phyloP scores from a whole-genome alignment of 192 early-diverging fungal species.

The Coemansia reversa region DNA sequence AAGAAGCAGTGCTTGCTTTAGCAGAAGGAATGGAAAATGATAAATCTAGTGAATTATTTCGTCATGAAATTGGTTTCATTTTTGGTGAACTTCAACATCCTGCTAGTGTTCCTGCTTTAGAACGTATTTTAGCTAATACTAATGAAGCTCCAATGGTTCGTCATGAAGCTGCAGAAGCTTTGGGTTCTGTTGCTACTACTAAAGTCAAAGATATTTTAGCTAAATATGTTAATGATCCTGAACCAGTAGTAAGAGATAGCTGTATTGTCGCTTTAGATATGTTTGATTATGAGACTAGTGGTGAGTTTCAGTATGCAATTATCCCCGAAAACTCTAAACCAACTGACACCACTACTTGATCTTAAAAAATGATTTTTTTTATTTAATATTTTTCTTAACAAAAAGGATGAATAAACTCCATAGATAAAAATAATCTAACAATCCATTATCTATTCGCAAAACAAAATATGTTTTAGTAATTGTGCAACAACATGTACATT shows the following conservation, averaged over 20 bases:
- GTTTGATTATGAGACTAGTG: slow-evolving; percentile 86
- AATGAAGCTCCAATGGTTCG: slow-evolving; percentile 90
- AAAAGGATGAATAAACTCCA: not conserved
- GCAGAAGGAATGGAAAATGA: slow-evolving; percentile 80
- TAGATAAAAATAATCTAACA: not conserved
- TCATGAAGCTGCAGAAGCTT: slow-evolving; percentile 95
- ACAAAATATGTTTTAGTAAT: slow-evolving; percentile 33
- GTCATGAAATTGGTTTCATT: slow-evolving; percentile 94
- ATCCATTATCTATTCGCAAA: slow-evolving; percentile 2
- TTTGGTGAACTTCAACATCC: slow-evolving; percentile 98
- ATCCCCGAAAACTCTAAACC: slow-evolving; percentile 29
- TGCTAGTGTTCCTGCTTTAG: slow-evolving; percentile 81
- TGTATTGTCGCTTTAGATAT: slow-evolving; percentile 95
- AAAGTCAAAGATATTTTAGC: slow-evolving; percentile 77
- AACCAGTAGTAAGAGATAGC: slow-evolving; percentile 85
- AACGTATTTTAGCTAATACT: slow-evolving; percentile 70
- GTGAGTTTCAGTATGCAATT: slow-evolving; percentile 85
- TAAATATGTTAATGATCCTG: slow-evolving; percentile 70
- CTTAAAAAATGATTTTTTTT: not conserved
- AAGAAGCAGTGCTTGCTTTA: slow-evolving; percentile 79
- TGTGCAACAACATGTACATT: slow-evolving; percentile 46
- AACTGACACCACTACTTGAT: not conserved
- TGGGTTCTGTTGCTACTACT: slow-evolving; percentile 91
- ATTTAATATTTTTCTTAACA: not conserved
- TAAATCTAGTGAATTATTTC: slow-evolving; percentile 74